Percentiles rank a stretch among this genome's conserved stretches.
phyloP scores from a whole-genome alignment of 2,329 filamentous ascomycete genomes.

The Fusarium euwallaceae region DNA sequence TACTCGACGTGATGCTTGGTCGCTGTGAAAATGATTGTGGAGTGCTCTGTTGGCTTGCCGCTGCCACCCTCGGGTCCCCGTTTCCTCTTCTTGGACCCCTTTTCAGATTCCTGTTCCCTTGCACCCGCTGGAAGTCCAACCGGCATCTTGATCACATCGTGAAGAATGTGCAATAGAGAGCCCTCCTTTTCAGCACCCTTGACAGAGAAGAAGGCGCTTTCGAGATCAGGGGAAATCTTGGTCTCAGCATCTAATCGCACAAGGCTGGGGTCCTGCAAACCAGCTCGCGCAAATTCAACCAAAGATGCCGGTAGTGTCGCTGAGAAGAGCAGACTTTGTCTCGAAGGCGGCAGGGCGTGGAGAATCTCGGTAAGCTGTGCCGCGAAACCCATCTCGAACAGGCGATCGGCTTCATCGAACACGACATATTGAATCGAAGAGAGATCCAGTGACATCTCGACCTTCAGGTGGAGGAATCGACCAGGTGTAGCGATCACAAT shows the following conservation, averaged over 20 bases:
- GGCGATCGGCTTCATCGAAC: slow-evolving; percentile 95
- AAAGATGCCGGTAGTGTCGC: slow-evolving; percentile 94
- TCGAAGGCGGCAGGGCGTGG: slow-evolving; percentile 83
- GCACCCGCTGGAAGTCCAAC: slow-evolving; percentile 70
- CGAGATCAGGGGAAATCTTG: slow-evolving; percentile 95
- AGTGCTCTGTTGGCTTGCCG: slow-evolving; percentile 84
- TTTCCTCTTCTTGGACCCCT: slow-evolving; percentile 78
- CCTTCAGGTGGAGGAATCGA: slow-evolving; percentile 95
- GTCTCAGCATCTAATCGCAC: slow-evolving; percentile 93
- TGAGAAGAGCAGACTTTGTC: slow-evolving; percentile 95
- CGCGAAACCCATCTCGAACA: slow-evolving; percentile 99
- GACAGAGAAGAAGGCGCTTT: slow-evolving; percentile 93
- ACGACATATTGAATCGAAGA: slow-evolving; percentile 94
- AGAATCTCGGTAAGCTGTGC: slow-evolving; percentile 94
- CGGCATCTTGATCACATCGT: slow-evolving; percentile 94
- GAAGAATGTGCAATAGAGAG: slow-evolving; percentile 86
- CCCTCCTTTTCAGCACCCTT: slow-evolving; percentile 96
- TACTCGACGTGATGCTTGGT: slow-evolving; percentile 99
- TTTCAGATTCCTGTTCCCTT: slow-evolving; percentile 58
- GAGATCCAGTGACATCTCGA: slow-evolving; percentile 95
- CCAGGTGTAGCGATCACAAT: slow-evolving; percentile 98
- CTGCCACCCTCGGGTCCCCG: slow-evolving; percentile 65
- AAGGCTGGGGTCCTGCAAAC: slow-evolving; percentile 90
- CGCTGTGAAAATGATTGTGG: slow-evolving; percentile 93
- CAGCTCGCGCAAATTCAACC: slow-evolving; percentile 95